A percentile compares a stretch with the other conserved stretches of the same genome.
Conservation (phyloP, 345 rosid species). For the Syzygium aqueum region DNA sequence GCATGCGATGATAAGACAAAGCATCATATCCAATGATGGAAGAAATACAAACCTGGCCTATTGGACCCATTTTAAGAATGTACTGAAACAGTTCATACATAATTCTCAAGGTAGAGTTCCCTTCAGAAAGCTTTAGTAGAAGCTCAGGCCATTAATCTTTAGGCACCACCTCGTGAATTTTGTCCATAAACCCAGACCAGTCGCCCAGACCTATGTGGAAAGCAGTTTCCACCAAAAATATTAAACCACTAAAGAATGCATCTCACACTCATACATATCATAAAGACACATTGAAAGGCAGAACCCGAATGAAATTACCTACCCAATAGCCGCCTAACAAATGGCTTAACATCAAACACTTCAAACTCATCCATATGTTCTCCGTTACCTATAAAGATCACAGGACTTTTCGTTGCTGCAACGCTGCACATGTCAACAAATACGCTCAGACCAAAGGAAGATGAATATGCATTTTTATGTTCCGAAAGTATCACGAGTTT, state of each 20-base stretch:
- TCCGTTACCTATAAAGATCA: conserved; percentile 94
- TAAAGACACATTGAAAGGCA: not conserved
- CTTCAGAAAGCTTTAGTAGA: conserved; percentile 87
- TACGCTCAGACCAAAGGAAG: not conserved
- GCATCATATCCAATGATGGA: not conserved
- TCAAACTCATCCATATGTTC: conserved; percentile 96
- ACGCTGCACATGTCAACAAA: conserved; percentile 34
- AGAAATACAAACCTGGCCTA: conserved; percentile 56
- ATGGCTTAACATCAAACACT: conserved; percentile 87
- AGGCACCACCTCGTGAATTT: conserved; percentile 94
- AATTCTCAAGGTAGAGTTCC: conserved; percentile 78
- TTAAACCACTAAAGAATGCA: not conserved
- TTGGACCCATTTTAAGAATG: conserved; percentile 84
- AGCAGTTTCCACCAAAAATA: not conserved
- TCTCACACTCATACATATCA: not conserved
- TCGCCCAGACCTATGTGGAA: conserved; percentile 71
- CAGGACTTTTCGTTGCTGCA: conserved; percentile 95
- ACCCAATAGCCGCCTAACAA: conserved; percentile 90
- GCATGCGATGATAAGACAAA: not conserved
- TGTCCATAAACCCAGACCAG: conserved; percentile 95
- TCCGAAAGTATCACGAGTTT: not conserved
- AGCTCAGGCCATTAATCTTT: conserved; percentile 94
- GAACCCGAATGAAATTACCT: conserved; percentile 1
- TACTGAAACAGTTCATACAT: conserved; percentile 92
- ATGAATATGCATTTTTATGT: not conserved